These are phyloP conservation scores for Aspergillus sparsus DNA, from an alignment of 495 filamentous ascomycete species.

Conservation along the genomic window DNA sequence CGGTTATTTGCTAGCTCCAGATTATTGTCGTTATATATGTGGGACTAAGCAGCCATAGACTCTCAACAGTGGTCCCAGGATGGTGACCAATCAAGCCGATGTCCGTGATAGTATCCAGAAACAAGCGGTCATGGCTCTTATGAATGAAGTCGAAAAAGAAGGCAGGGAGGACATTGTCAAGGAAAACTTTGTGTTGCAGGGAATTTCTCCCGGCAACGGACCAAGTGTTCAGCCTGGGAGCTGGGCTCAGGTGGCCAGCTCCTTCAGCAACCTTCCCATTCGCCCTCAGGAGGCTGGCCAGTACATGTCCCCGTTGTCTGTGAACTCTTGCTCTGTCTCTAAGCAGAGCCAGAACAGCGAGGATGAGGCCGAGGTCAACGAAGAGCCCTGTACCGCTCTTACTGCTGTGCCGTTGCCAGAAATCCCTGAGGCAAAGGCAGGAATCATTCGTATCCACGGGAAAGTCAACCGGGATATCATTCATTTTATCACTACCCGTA, in stretches of 20 bases:
- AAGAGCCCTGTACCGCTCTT: slow-evolving; percentile 5
- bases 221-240: slow-evolving; percentile 18
- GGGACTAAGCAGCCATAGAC: slow-evolving; percentile 7
- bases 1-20: not conserved
- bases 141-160: slow-evolving; percentile 22
- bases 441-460: slow-evolving; percentile 31
- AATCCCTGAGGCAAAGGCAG: slow-evolving; percentile 30
- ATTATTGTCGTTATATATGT: not conserved
- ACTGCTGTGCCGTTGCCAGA: slow-evolving; percentile 10
- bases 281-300: slow-evolving; percentile 16
- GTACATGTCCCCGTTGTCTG: slow-evolving; percentile 23
- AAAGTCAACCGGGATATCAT: slow-evolving; percentile 23
- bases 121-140: slow-evolving; percentile 19
- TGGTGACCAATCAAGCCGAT: not conserved
- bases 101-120: slow-evolving; percentile 14
- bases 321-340: slow-evolving; percentile 20
- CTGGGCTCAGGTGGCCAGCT: slow-evolving; percentile 29
- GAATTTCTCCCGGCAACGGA: slow-evolving; percentile 5
- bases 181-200: slow-evolving; percentile 11
- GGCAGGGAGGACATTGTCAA: slow-evolving; percentile 1
- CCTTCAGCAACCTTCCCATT: slow-evolving; percentile 3
- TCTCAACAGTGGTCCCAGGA: not conserved
- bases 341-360: slow-evolving; percentile 25
- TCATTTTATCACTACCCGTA: slow-evolving; percentile 30
- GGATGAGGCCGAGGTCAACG: slow-evolving; percentile 7